A percentile compares a stretch with the other conserved stretches of the same genome.
Evolutionary conservation across 768 basidiomycete genomes (phyloP).

Genomic region (Mrakia frigida): DNA sequence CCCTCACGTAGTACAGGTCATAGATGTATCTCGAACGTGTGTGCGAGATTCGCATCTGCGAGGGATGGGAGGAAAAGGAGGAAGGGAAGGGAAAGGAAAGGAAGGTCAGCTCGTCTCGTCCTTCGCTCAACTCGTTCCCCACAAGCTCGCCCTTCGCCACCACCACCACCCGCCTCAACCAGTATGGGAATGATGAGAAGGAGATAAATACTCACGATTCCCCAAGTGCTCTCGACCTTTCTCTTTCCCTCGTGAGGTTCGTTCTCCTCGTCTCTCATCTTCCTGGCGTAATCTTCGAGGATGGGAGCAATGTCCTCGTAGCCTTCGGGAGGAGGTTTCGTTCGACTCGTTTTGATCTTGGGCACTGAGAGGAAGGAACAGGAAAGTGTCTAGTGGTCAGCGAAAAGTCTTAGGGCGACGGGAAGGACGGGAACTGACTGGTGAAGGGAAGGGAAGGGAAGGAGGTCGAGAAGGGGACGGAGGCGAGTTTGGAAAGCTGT

Average conservation of each 20-base stretch:
- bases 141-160: no score
- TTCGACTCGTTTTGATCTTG: constrained; percentile 84
- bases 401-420: background rate
- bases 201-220: constrained; percentile 40
- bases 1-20: constrained; percentile 96
- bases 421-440: background rate
- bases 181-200: no score
- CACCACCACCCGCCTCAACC: background rate
- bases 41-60: constrained; percentile 90
- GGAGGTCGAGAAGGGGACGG: background rate
- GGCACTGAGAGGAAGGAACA: constrained; percentile 56
- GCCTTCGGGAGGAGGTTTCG: constrained; percentile 90
- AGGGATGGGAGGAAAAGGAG: background rate
- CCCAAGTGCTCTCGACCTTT: constrained; percentile 41
- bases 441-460: background rate
- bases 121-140: background rate
- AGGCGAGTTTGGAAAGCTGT: background rate
- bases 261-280: constrained; percentile 98
- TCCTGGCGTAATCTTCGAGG: constrained; percentile 96
- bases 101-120: background rate
- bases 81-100: background rate
- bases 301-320: constrained; percentile 85
- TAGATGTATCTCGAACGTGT: constrained; percentile 94
- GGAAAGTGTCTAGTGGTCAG: background rate
- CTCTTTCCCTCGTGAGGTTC: constrained; percentile 94